Conservation (phyloP, 345 rosid species). For the Salix exigua region DNA sequence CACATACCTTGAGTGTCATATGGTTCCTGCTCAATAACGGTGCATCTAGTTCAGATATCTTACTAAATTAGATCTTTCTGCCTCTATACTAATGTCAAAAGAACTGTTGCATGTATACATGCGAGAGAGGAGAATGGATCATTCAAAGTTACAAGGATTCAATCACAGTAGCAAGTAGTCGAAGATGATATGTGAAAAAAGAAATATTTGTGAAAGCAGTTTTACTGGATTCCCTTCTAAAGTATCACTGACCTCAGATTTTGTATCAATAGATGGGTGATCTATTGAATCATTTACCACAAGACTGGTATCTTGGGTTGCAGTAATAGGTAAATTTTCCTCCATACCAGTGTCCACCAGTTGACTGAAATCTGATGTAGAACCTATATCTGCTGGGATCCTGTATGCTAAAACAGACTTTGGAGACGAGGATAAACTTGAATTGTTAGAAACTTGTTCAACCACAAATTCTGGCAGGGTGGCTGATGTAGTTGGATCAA, state of each 20-base stretch:
- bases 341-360: slow-evolving; percentile 24
- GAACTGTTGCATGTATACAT: neutral
- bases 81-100: neutral
- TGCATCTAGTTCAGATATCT: slow-evolving; percentile 11
- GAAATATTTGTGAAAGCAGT: neutral
- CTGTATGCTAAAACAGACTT: slow-evolving; percentile 41
- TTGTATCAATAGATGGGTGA: slow-evolving; percentile 2
- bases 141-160: neutral
- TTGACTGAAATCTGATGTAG: slow-evolving; percentile 21
- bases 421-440: slow-evolving; percentile 42
- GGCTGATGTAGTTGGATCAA: slow-evolving; percentile 14
- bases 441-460: slow-evolving; percentile 21
- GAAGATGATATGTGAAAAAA: neutral
- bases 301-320: slow-evolving; percentile 20
- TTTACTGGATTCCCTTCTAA: neutral
- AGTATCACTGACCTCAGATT: slow-evolving; percentile 26
- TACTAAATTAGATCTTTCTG: neutral
- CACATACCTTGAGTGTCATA: slow-evolving; percentile 1
- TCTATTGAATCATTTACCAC: slow-evolving; percentile 12
- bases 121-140: neutral
- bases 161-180: neutral
- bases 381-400: slow-evolving; percentile 12
- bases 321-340: slow-evolving; percentile 6
- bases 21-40: slow-evolving; percentile 26
- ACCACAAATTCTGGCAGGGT: slow-evolving; percentile 7